A percentile compares a stretch with the other conserved stretches of the same genome.
Evolutionary conservation across 108 stramenopile genomes (phyloP).

Genomic region (Discostella stelligeroides): DNA sequence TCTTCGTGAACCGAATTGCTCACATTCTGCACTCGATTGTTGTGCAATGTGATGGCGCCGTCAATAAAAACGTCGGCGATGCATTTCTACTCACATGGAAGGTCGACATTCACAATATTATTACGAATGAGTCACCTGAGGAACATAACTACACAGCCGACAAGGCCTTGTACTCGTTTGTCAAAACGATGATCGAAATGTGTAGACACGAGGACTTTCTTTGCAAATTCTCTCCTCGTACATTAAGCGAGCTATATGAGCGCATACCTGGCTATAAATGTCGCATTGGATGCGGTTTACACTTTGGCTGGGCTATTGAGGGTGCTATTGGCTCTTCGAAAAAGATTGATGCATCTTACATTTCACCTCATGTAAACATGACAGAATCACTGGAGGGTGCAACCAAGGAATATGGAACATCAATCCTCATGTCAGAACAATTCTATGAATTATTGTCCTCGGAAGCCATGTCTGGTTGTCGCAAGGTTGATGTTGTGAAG

Average conservation of each 20-base stretch:
- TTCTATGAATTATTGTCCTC: slow-evolving; percentile 50
- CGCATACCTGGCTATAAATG: slow-evolving; percentile 65
- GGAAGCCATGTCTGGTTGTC: slow-evolving; percentile 42
- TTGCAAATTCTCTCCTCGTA: slow-evolving; percentile 59
- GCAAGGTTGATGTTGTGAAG: slow-evolving; percentile 47
- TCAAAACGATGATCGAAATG: slow-evolving; percentile 69
- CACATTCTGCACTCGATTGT: slow-evolving; percentile 68
- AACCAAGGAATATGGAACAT: slow-evolving; percentile 71
- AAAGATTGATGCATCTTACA: slow-evolving; percentile 84
- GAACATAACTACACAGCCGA: slow-evolving; percentile 52
- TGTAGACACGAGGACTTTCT: slow-evolving; percentile 58
- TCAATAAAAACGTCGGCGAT: slow-evolving; percentile 88
- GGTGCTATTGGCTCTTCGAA: slow-evolving; percentile 77
- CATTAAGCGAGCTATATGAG: slow-evolving; percentile 56
- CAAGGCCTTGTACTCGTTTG: slow-evolving; percentile 58
- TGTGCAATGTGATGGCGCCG: slow-evolving; percentile 59
- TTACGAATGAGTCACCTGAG: slow-evolving; percentile 13
- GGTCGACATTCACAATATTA: slow-evolving; percentile 26
- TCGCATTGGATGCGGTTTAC: slow-evolving; percentile 73
- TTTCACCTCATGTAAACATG: slow-evolving; percentile 79
- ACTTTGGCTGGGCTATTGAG: slow-evolving; percentile 86
- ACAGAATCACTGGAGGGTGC: slow-evolving; percentile 64
- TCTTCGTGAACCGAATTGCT: slow-evolving; percentile 80
- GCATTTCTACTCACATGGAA: slow-evolving; percentile 87
- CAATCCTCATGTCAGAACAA: slow-evolving; percentile 64